Base-by-base conservation (phyloP, 139 green algal genomes). In the Chlorella sp. region DNA sequence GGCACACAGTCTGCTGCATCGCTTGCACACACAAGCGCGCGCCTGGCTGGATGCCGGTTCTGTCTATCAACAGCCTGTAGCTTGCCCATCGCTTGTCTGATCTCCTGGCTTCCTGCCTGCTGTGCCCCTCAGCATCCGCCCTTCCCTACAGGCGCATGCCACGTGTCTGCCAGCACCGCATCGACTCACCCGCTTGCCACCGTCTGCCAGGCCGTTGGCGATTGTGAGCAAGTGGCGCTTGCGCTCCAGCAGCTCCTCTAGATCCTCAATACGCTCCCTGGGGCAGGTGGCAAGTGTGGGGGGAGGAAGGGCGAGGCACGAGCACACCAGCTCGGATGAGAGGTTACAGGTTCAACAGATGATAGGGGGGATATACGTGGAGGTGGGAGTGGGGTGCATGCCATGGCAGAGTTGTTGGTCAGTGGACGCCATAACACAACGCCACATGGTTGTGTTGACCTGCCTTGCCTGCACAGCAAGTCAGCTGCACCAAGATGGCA, bases 181-280 rank as follows among this genome's bases (percentile, higher is more conserved):
- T 22, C 16, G 0, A 34, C 82, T 11, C 60, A 88, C 84, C 40
- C 68, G 64, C 12, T 76, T 81, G 9, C 92, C 92, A 21, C 93
- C 89, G 60, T 95, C 93, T 9, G 89, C 85, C 85, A 95, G 88
- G 19, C 21, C 78, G 0, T 18, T 19, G 1, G 39, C 71, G n/a
- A 90, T 77, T 42, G 48, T 86, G n/a, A 90, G 71, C n/a, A 87
- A 79, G 22, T 83, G 12, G 53, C 78, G 60, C 68, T 89, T 48
- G 30, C 86, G 37, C 64, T 90, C 57, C 71, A 93, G 73, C 66
- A 81, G n/a, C 73, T 84, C 83, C 60, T 92, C 61, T 39, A 84
- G 28, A 12, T 61, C 78, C 18, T 89, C 81, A 36, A 78, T 85
- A 48, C 40, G 79, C 88, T 85, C 86, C 66, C 77, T 87, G 87